phyloP scores from a whole-genome alignment of 2,329 filamentous ascomycete species.

The Pezicula neosporulosa region DNA sequence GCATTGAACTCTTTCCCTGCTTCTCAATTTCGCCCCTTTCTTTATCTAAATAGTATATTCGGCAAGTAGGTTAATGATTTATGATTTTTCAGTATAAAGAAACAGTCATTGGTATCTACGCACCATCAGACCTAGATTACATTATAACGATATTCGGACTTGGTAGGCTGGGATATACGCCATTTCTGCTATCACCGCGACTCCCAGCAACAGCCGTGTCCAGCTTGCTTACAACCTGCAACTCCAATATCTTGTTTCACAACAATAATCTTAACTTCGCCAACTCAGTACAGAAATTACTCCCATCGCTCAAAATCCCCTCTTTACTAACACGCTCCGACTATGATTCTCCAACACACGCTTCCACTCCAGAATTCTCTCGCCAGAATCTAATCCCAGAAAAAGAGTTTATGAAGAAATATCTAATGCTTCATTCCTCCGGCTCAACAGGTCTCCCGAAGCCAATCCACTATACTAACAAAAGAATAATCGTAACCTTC shows the following conservation, averaged over 20 bases:
- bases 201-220: constrained; percentile 46
- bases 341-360: constrained; percentile 5
- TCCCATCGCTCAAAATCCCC: not conserved
- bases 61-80: too few relatives aligned
- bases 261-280: not conserved
- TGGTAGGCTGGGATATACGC: constrained; percentile 48
- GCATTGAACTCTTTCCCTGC: not conserved
- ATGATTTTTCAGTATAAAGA: not conserved
- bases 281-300: constrained; percentile 1
- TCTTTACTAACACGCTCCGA: too few relatives aligned
- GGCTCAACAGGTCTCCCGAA: constrained; percentile 61
- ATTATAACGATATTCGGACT: constrained; percentile 49
- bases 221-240: constrained; percentile 40
- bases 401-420: constrained; percentile 18
- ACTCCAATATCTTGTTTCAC: constrained; percentile 12
- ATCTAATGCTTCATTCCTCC: constrained; percentile 25
- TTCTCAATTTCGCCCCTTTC: too few relatives aligned
- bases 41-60: not conserved
- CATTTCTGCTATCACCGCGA: constrained; percentile 50
- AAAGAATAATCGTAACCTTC: constrained; percentile 41
- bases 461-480: constrained; percentile 56
- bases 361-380: constrained; percentile 1
- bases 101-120: constrained; percentile 21
- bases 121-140: constrained; percentile 37
- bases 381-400: constrained; percentile 4